Conservation (phyloP, 2,329 filamentous ascomycete species). For the Microcyclosporella mali region DNA sequence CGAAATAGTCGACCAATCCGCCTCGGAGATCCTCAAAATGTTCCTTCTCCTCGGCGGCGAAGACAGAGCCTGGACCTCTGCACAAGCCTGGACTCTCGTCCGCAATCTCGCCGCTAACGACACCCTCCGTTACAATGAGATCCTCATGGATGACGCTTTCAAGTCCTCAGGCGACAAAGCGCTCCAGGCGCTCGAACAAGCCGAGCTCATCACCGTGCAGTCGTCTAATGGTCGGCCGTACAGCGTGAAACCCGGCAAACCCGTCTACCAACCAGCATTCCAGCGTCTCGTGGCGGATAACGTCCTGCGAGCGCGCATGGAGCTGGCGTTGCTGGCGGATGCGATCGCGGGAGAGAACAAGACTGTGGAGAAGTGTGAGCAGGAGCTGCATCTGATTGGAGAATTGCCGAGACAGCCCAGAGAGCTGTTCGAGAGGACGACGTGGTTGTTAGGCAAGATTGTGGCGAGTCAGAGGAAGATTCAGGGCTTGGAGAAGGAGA, state of each 20-base stretch:
- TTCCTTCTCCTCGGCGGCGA: constrained; percentile 58
- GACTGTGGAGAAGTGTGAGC: constrained; percentile 71
- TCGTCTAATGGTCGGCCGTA: constrained; percentile 70
- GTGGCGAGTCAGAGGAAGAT: constrained; percentile 69
- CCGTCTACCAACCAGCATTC: constrained; percentile 82
- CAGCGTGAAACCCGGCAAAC: constrained; percentile 71
- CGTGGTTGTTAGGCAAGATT: constrained; percentile 70
- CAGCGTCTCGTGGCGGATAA: constrained; percentile 62
- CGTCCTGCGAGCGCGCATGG: constrained; percentile 65
- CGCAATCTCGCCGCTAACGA: constrained; percentile 66
- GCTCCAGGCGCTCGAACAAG: constrained; percentile 72
- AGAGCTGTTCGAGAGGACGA: constrained; percentile 60
- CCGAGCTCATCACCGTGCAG: constrained; percentile 76
- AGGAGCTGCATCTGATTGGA: constrained; percentile 67
- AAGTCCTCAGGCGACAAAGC: constrained; percentile 65
- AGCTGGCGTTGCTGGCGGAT: constrained; percentile 61
- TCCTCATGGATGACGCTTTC: constrained; percentile 72
- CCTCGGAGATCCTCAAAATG: constrained; percentile 87
- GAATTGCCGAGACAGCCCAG: constrained; percentile 63
- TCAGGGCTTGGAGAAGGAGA: constrained; percentile 65
- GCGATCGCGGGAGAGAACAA: constrained; percentile 65
- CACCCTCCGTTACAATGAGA: constrained; percentile 73
- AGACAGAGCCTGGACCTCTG: constrained; percentile 64
- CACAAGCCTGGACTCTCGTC: constrained; percentile 88
- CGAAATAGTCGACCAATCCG: constrained; percentile 83